Conservation (phyloP, 2,329 filamentous ascomycete species). For the Tolypocladium sp. region DNA sequence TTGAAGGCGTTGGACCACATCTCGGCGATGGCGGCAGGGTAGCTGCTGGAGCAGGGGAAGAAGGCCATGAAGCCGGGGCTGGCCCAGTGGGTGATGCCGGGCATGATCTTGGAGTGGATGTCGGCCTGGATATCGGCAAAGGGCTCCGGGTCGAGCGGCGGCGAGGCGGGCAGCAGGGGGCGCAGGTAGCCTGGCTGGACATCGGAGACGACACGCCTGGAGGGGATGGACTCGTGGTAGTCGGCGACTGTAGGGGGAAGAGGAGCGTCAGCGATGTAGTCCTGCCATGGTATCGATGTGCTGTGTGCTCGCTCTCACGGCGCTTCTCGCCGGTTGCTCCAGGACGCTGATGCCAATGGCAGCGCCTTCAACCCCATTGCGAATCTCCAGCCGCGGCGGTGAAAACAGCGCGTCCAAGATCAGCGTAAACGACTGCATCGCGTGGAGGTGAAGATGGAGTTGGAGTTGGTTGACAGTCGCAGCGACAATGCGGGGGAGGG, state of each 20-base stretch:
- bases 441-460: background rate
- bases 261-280: background rate
- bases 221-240: conserved; percentile 70
- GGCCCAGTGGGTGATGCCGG: conserved; percentile 91
- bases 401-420: background rate
- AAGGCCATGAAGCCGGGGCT: conserved; percentile 94
- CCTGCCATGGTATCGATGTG: background rate
- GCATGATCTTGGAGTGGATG: conserved; percentile 78
- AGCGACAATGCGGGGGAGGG: background rate
- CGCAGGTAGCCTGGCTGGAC: conserved; percentile 81
- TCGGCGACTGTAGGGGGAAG: conserved; percentile 53
- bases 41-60: conserved; percentile 76
- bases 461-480: background rate
- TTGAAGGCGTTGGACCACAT: conserved; percentile 86
- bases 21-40: conserved; percentile 80
- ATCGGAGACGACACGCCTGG: conserved; percentile 63
- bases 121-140: conserved; percentile 78
- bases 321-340: background rate
- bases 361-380: background rate
- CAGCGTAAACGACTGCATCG: background rate
- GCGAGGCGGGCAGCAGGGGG: conserved; percentile 61
- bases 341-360: background rate
- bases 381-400: background rate
- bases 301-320: background rate
- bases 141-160: conserved; percentile 57